Evolutionary conservation across 164 flowering plant genomes (phyloP).

Genomic region (Hamamelis virginiana): DNA sequence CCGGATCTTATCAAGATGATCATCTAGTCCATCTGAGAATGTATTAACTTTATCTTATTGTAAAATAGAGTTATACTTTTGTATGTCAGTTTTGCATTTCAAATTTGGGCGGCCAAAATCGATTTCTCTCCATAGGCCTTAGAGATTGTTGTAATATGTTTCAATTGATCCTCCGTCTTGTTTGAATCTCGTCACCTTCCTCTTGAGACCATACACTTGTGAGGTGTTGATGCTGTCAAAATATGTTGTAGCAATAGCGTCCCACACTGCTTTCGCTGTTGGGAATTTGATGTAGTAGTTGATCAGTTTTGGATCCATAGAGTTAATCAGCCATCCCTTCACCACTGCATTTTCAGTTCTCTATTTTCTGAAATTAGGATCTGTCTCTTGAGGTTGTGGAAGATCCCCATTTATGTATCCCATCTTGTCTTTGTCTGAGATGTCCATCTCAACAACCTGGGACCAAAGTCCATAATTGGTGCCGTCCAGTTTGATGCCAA

Average conservation of each 20-base stretch:
- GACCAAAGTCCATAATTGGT: too few species aligned
- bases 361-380: too few species aligned
- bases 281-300: background rate
- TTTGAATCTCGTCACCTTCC: background rate
- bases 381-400: too few species aligned
- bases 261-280: too few species aligned
- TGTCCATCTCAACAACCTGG: too few species aligned
- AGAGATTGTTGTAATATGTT: constrained; percentile 2
- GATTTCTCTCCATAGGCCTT: too few species aligned
- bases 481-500: too few species aligned
- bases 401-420: too few species aligned
- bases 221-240: background rate
- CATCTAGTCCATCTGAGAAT: background rate
- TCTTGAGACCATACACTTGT: background rate
- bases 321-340: too few species aligned
- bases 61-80: background rate
- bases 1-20: background rate
- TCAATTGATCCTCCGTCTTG: background rate
- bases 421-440: too few species aligned
- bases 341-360: too few species aligned
- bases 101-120: background rate
- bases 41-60: background rate
- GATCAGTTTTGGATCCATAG: too few species aligned
- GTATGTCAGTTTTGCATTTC: background rate
- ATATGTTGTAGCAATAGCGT: background rate